A percentile compares a stretch with the other conserved stretches of the same genome.
phyloP scores from a whole-genome alignment of 208 protist genomes.

The Leptomonas seymouri region DNA sequence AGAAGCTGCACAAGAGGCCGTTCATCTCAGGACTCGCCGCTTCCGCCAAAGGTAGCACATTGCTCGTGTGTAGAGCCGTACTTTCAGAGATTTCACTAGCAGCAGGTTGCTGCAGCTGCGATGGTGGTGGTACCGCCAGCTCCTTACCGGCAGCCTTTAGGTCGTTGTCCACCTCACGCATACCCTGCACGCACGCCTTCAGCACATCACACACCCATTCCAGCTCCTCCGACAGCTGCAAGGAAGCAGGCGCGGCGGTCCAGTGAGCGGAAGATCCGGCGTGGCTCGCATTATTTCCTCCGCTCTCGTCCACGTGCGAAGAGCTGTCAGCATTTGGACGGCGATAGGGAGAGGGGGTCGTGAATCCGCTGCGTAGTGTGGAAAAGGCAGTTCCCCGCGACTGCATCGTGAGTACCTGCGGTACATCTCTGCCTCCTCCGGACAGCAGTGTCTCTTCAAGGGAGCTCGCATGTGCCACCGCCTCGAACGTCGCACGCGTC shows the following conservation, averaged over 20 bases:
- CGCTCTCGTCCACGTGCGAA: background rate
- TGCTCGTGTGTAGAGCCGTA: background rate
- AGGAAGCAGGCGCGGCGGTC: background rate
- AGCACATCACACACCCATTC: conserved; percentile 68
- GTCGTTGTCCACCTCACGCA: conserved; percentile 33
- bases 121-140: conserved; percentile 13
- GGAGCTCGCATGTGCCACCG: background rate
- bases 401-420: background rate
- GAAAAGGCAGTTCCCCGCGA: conserved; percentile 1
- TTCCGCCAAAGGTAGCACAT: conserved; percentile 2
- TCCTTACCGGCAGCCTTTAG: conserved; percentile 17
- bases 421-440: background rate
- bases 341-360: conserved; percentile 2
- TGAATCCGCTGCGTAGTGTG: conserved; percentile 7
- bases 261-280: background rate
- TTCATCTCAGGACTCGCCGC: conserved; percentile 39
- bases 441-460: background rate
- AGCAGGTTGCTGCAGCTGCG: background rate
- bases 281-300: background rate
- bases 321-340: background rate
- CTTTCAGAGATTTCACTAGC: background rate
- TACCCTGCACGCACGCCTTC: conserved; percentile 52
- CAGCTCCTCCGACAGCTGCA: conserved; percentile 35
- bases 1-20: conserved; percentile 44
- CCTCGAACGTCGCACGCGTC: conserved; percentile 50